A percentile compares a stretch with the other conserved stretches of the same genome.
Evolutionary conservation across 2,329 filamentous ascomycete genomes (phyloP).

Genomic region (Meredithiella fracta): DNA sequence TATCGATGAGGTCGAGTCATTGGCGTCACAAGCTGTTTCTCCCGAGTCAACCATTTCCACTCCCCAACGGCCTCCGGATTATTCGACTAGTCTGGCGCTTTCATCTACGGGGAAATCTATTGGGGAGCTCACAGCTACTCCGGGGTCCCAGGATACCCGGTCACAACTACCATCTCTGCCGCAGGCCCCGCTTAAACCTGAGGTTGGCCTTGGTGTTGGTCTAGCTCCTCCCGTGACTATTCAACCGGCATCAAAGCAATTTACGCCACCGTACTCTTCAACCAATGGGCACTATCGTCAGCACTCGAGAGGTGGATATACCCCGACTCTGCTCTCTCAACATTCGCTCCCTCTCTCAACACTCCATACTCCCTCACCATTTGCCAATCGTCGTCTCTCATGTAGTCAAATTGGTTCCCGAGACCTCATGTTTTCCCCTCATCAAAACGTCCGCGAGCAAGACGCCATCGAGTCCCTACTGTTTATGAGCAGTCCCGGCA

Average conservation of each 20-base stretch:
- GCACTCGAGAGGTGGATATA: constrained; percentile 33
- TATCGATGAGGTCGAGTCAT: constrained; percentile 59
- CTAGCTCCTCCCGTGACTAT: constrained; percentile 40
- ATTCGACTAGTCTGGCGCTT: constrained; percentile 34
- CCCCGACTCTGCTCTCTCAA: constrained; percentile 33
- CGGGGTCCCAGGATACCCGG: constrained; percentile 5
- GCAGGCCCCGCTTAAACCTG: neutral
- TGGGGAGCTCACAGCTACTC: constrained; percentile 4
- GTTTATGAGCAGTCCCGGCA: constrained; percentile 67
- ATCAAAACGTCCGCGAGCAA: constrained; percentile 55
- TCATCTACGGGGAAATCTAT: constrained; percentile 12
- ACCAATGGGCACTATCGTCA: constrained; percentile 22
- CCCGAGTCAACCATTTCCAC: constrained; percentile 43
- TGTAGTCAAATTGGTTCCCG: constrained; percentile 26
- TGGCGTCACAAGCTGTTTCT: constrained; percentile 52
- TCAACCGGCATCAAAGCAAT: constrained; percentile 27
- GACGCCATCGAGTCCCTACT: constrained; percentile 67
- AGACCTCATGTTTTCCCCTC: constrained; percentile 47
- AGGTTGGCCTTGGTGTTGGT: constrained; percentile 9
- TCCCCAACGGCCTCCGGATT: constrained; percentile 32
- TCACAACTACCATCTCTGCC: constrained; percentile 12
- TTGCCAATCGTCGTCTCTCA: constrained; percentile 19
- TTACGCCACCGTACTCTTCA: neutral
- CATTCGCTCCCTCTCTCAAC: constrained; percentile 26
- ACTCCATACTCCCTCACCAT: constrained; percentile 19